Evolutionary conservation across 257 asterid genomes (phyloP).

Genomic region (Cruciata laevipes): DNA sequence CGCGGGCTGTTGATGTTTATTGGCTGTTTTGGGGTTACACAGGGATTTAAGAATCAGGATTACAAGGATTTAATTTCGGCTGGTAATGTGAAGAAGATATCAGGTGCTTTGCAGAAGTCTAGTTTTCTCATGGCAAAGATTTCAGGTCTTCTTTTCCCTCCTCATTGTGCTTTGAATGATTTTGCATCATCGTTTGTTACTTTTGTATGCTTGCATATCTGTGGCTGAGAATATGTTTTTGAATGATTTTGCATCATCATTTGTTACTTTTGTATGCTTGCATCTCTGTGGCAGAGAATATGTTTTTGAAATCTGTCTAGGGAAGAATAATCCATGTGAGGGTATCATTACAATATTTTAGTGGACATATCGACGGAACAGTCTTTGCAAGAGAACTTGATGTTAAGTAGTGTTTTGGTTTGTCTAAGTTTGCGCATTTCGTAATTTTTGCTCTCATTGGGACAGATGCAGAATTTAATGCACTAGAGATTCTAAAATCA

Average conservation of each 20-base stretch:
- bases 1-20: constrained; percentile 71
- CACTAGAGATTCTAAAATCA: neutral
- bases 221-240: too few relatives aligned
- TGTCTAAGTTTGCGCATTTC: neutral
- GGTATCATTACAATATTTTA: neutral
- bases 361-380: neutral
- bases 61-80: constrained; percentile 51
- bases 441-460: neutral
- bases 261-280: neutral
- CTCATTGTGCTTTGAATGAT: neutral
- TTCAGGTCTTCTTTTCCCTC: constrained; percentile 43
- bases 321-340: neutral
- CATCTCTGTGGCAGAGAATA: neutral
- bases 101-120: constrained; percentile 44
- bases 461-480: neutral
- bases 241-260: neutral
- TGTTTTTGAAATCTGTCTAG: neutral
- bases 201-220: neutral
- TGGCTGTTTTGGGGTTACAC: constrained; percentile 65
- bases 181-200: neutral
- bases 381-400: neutral
- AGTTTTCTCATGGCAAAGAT: constrained; percentile 43
- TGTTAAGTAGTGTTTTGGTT: neutral
- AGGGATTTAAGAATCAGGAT: constrained; percentile 43
- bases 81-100: constrained; percentile 55